Evolutionary conservation across 2,329 filamentous ascomycete genomes (phyloP).

Genomic region (Pyrenophora graminea): DNA sequence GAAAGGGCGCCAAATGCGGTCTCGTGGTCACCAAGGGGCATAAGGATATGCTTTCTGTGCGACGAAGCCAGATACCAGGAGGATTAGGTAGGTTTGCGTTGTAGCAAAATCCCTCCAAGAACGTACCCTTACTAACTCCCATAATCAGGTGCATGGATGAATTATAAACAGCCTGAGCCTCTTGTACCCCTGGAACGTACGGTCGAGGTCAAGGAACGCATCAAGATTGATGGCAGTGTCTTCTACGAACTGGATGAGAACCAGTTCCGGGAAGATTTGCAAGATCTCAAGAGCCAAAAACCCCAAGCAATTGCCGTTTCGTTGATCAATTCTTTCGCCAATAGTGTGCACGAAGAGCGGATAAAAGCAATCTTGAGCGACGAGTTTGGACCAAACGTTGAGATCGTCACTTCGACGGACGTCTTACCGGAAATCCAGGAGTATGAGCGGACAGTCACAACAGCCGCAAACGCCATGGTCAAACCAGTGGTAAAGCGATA

Average conservation of each 20-base stretch:
- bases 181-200: conserved; percentile 56
- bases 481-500: conserved; percentile 55
- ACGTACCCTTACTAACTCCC: no score
- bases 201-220: conserved; percentile 52
- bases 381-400: conserved; percentile 50
- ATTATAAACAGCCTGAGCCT: conserved; percentile 54
- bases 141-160: conserved; percentile 52
- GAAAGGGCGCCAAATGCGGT: conserved; percentile 54
- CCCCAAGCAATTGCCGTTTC: conserved; percentile 55
- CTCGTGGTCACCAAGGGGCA: conserved; percentile 56
- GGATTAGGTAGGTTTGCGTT: conserved; percentile 35
- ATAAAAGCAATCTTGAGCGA: conserved; percentile 49
- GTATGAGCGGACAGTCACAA: conserved; percentile 56
- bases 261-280: conserved; percentile 46
- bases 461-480: conserved; percentile 54
- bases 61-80: conserved; percentile 57
- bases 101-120: no score
- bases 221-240: conserved; percentile 50
- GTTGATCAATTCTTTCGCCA: conserved; percentile 54
- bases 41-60: conserved; percentile 54
- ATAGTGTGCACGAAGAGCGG: conserved; percentile 49
- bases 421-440: conserved; percentile 55
- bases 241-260: conserved; percentile 48
- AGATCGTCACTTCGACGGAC: conserved; percentile 53
- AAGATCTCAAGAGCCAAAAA: conserved; percentile 46